phyloP scores from a whole-genome alignment of 2,329 filamentous ascomycete genomes.

The Periconia sp. region DNA sequence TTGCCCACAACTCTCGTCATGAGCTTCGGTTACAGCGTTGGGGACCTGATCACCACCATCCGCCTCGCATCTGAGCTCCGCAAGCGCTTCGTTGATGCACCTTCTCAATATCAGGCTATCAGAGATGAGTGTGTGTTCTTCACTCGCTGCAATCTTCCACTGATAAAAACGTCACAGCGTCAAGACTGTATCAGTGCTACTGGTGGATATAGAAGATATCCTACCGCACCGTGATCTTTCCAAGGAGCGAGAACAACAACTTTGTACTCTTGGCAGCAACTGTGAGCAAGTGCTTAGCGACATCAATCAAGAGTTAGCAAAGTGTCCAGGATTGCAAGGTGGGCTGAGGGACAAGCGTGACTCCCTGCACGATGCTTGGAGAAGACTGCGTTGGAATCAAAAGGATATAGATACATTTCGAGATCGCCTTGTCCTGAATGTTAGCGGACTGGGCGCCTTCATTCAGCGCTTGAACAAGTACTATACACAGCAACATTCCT shows the following conservation, averaged over 20 bases:
- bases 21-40: conserved; percentile 11
- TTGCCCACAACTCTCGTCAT: no score
- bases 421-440: background rate
- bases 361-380: background rate
- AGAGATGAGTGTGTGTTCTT: conserved; percentile 1
- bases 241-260: background rate
- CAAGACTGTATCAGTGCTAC: background rate
- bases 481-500: no score
- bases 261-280: background rate
- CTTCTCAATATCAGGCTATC: conserved; percentile 5
- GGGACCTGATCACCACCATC: conserved; percentile 5
- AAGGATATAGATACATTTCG: conserved; percentile 3
- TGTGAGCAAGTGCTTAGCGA: conserved; percentile 1
- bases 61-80: conserved; percentile 10
- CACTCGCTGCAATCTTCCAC: background rate
- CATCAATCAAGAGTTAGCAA: background rate
- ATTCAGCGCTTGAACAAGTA: conserved; percentile 41
- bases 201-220: conserved; percentile 1
- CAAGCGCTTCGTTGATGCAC: conserved; percentile 9
- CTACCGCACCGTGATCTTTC: conserved; percentile 1
- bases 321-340: background rate
- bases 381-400: conserved; percentile 7
- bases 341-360: conserved; percentile 22
- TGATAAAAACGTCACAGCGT: background rate
- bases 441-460: conserved; percentile 3